These are phyloP conservation scores for Monoraphidium neglectum DNA, from an alignment of 139 green algal genomes.

Conservation along the genomic window DNA sequence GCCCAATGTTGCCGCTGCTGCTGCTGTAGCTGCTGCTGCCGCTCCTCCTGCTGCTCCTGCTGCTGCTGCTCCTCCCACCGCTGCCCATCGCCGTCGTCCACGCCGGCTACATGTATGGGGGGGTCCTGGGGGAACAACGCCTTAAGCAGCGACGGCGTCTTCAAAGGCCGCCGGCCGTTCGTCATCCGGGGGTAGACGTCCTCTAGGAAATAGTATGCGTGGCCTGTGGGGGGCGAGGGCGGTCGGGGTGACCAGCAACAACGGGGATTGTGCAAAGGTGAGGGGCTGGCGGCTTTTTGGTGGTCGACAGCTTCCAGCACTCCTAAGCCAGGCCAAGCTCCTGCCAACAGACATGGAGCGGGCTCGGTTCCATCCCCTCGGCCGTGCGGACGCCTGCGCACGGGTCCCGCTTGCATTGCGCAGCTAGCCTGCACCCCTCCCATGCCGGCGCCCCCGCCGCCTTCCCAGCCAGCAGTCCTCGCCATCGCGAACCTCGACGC, in stretches of 20 bases:
- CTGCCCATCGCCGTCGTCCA: constrained; percentile 30
- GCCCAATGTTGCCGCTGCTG: constrained; percentile 39
- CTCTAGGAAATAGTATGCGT: constrained; percentile 98
- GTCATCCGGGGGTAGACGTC: constrained; percentile 97
- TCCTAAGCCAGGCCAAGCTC: too few relatives aligned
- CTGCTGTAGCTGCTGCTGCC: constrained; percentile 47
- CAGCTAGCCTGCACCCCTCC: too few relatives aligned
- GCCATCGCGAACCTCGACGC: too few relatives aligned
- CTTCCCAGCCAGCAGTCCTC: too few relatives aligned
- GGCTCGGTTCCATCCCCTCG: too few relatives aligned
- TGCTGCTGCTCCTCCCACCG: constrained; percentile 58
- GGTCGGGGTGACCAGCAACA: too few relatives aligned
- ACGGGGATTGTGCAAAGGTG: background rate
- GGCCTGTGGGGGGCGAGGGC: constrained; percentile 52
- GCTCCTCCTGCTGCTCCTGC: constrained; percentile 53
- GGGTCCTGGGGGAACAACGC: constrained; percentile 62
- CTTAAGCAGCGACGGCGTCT: constrained; percentile 76
- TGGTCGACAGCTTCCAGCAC: too few relatives aligned
- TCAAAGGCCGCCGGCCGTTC: constrained; percentile 67
- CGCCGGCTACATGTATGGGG: background rate
- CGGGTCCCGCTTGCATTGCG: too few relatives aligned
- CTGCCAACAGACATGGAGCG: too few relatives aligned
- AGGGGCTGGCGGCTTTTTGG: too few relatives aligned
- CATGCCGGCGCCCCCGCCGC: too few relatives aligned
- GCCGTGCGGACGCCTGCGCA: too few relatives aligned